A percentile compares a stretch with the other conserved stretches of the same genome.
Conservation (phyloP, 352 stramenopile species). For the Plasmopara muralis region DNA sequence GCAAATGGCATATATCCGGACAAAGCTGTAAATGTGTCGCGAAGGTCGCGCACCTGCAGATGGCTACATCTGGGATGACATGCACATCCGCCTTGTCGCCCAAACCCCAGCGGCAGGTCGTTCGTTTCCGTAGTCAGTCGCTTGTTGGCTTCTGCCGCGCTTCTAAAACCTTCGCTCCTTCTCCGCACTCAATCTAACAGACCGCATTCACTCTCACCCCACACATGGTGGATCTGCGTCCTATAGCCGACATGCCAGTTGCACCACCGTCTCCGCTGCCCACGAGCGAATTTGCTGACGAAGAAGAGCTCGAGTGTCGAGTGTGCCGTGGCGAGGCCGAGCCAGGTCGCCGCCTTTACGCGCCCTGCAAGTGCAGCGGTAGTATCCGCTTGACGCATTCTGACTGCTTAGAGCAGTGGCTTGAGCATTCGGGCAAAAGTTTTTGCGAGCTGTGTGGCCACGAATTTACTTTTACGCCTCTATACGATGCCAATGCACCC, state of each 20-base stretch:
- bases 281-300: conserved; percentile 6
- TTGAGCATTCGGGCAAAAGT: conserved; percentile 87
- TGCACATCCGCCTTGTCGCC: conserved; percentile 1
- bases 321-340: conserved; percentile 90
- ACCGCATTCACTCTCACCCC: neutral
- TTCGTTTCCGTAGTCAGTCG: conserved; percentile 2
- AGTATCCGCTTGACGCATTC: conserved; percentile 93
- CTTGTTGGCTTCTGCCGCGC: conserved; percentile 1
- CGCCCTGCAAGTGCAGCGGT: conserved; percentile 91
- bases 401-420: conserved; percentile 92
- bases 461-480: conserved; percentile 89
- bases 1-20: too few relatives aligned
- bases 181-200: neutral
- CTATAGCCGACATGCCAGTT: conserved; percentile 3
- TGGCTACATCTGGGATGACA: conserved; percentile 4
- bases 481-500: conserved; percentile 85
- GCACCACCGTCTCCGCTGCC: neutral
- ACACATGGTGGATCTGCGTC: conserved; percentile 13
- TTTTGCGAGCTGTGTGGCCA: conserved; percentile 92
- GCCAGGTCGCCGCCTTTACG: conserved; percentile 62
- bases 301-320: conserved; percentile 83
- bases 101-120: conserved; percentile 2
- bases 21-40: conserved; percentile 1
- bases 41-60: conserved; percentile 3
- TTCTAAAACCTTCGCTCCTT: neutral